Conservation (phyloP, 768 basidiomycete species). For the Coprinopsis marcescibilis region DNA sequence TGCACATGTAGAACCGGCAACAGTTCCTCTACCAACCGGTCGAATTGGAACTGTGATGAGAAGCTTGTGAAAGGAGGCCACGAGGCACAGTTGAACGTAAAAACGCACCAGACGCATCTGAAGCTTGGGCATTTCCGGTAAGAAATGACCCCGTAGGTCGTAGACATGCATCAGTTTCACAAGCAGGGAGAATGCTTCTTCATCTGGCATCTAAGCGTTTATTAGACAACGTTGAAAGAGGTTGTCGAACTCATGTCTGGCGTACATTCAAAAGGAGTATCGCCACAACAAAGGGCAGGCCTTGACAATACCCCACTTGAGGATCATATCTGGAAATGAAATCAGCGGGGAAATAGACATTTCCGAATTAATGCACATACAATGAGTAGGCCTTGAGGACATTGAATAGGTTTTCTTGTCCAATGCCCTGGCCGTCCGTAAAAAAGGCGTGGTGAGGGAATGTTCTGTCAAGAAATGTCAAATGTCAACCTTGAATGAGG, state of each 20-base stretch:
- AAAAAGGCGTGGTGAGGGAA: slow-evolving; percentile 98
- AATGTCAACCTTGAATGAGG: slow-evolving; percentile 6
- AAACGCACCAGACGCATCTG: slow-evolving; percentile 78
- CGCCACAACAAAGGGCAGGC: slow-evolving; percentile 93
- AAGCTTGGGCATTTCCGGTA: slow-evolving; percentile 99
- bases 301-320: slow-evolving; percentile 97
- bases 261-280: slow-evolving; percentile 86
- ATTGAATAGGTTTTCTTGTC: slow-evolving; percentile 96
- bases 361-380: slow-evolving; percentile 34
- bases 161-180: slow-evolving; percentile 96
- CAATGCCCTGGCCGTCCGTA: slow-evolving; percentile 88
- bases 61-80: no score
- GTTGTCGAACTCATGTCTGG: not conserved
- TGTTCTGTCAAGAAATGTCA: slow-evolving; percentile 46
- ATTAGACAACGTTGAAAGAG: not conserved
- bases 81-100: not conserved
- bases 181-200: slow-evolving; percentile 95
- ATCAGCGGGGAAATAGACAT: not conserved
- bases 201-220: slow-evolving; percentile 86
- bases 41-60: slow-evolving; percentile 77
- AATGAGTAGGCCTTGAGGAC: slow-evolving; percentile 96
- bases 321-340: slow-evolving; percentile 61
- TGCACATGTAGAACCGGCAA: slow-evolving; percentile 91
- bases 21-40: slow-evolving; percentile 88
- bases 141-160: slow-evolving; percentile 90